Conservation (phyloP, 257 asterid species). For the Gardenia jasminoides region DNA sequence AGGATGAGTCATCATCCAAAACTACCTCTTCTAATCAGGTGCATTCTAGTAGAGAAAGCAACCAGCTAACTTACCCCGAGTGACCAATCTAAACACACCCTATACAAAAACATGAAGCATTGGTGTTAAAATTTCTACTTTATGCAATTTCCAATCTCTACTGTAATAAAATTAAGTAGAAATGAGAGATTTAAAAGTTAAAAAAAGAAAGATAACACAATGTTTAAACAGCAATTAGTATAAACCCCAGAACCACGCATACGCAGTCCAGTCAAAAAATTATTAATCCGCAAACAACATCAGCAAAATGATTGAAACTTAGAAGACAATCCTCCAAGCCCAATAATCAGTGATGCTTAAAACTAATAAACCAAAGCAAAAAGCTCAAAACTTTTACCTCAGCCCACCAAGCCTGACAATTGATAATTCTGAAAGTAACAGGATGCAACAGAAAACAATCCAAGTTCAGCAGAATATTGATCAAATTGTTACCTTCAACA, state of each 20-base stretch:
- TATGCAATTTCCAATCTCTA: neutral
- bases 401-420: constrained; percentile 19
- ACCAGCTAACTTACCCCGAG: neutral
- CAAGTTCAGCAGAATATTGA: constrained; percentile 5
- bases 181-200: too few relatives aligned
- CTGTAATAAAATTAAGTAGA: neutral
- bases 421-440: constrained; percentile 7
- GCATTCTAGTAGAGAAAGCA: neutral
- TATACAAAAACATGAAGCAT: neutral
- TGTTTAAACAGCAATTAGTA: neutral
- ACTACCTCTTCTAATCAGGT: neutral
- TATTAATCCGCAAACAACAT: neutral
- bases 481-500: constrained; percentile 52
- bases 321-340: constrained; percentile 20
- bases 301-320: constrained; percentile 12
- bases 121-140: neutral
- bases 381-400: constrained; percentile 25
- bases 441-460: neutral
- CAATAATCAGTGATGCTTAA: constrained; percentile 1
- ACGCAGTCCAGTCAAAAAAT: neutral
- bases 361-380: constrained; percentile 3
- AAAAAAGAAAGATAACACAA: neutral
- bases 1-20: neutral
- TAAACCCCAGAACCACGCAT: neutral
- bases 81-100: neutral